Conservation (phyloP, 208 protist species). For the Naegleria gruberi region DNA sequence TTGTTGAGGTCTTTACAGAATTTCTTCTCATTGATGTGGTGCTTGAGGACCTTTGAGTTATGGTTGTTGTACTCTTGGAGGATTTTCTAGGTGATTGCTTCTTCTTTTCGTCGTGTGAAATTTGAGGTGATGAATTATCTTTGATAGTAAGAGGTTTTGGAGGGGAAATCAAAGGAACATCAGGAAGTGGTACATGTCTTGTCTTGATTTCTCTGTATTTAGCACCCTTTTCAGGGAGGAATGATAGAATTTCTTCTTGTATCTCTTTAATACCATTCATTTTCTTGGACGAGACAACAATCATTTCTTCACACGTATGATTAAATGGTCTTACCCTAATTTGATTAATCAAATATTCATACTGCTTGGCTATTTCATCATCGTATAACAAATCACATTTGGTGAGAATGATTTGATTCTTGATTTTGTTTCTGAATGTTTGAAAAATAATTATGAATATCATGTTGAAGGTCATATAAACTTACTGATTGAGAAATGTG, state of each 20-base stretch:
- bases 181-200: background rate
- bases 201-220: background rate
- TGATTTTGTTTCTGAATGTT: background rate
- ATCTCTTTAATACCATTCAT: background rate
- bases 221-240: background rate
- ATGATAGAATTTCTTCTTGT: background rate
- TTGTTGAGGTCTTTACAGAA: too few relatives aligned
- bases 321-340: background rate
- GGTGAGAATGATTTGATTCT: slow-evolving; percentile 19
- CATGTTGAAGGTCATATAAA: background rate
- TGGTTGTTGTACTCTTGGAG: background rate
- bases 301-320: background rate
- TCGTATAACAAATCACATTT: background rate
- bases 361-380: background rate
- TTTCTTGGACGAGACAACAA: background rate
- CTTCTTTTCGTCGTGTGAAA: too few relatives aligned
- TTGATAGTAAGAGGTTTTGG: background rate
- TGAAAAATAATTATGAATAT: background rate
- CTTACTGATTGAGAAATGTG: background rate
- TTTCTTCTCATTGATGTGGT: background rate
- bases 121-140: too few relatives aligned
- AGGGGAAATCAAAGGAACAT: background rate
- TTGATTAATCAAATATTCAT: background rate
- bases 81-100: background rate
- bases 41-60: background rate